Evolutionary conservation across 768 basidiomycete genomes (phyloP), one percentile per base, ranked within the genome.

Genomic region (Phlegmacium glaucopus): DNA sequence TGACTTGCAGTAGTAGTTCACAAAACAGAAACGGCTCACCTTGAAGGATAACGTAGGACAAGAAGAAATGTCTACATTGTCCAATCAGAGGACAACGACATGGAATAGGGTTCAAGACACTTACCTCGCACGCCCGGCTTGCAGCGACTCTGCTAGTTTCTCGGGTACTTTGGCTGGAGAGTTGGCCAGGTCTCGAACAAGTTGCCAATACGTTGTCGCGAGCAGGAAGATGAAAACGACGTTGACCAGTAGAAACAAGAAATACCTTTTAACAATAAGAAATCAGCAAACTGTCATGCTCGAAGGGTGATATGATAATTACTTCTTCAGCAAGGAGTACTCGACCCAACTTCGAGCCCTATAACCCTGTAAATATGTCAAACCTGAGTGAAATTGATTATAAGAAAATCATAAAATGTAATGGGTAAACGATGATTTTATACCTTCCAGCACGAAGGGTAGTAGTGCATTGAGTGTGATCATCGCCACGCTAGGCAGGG

Each of bases 151-250:
- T 0, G 96, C 95, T 0, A 99, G 72, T 61, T 94, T 95, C 67
- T 94, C 89, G 0, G 95, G 92, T 26, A 97, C 89, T 65, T 93
- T 94, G 4, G 89, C 87, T 1, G 95, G 95, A 1, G 90, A 91
- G 56, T 94, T 89, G 2, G 94, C 94, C 27, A 98, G 76, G 58
- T 99, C 94, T 32, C 83, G 84, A 11, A 94, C 80, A 9, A 98
- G 80, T 43, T 93, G 86, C 83, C 87, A 90, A 64, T 94, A 94
- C 0, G 94, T 94, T 45, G 86, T 88, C 0, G 93, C 92, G 30
- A 95, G 68, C 12, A 95, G 79, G 72, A 95, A 97, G 51, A 95
- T 93, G 66, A 94, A 94, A 34, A 97, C 86, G 34, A 95, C 92
- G 59, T 94, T 92, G 69, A 92, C 71, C 41, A 96, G 77, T 2